Base-by-base conservation (phyloP, 2,329 filamentous ascomycete species). In the Capronia coronata region DNA sequence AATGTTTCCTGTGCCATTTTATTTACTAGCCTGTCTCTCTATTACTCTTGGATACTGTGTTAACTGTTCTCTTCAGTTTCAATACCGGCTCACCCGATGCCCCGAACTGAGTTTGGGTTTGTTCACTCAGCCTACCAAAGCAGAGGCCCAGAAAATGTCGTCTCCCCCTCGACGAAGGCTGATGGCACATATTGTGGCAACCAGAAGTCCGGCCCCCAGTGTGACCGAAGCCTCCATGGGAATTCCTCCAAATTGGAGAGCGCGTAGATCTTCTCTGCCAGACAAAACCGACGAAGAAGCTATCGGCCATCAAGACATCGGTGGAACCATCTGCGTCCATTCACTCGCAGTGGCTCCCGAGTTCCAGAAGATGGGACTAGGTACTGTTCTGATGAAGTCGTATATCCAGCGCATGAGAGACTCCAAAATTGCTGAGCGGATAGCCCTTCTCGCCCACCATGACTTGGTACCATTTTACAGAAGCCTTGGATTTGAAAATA, bases 161-260 rank as follows among this genome's bases (percentile, higher is more conserved):
- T 48, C 35, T 7, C 23, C 52, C 19, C 30, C 75, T 86, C 59
- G 78, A 86, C 69, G 67, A 71, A 65, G 75, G 77, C 55, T 71
- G 76, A 62, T 95, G 41, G 89, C 80, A 32, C 87, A 94, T 67
- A 75, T 91, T 57, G 74, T 94, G 54, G 78, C 85, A 16, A 90
- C 88, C 10, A 83, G 86, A 57, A 84, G 82, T 30, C 72, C 74
- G 30, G 76, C 78, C 43, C 63, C 69, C 0, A 67, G 79, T 35
- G 80, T 94, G 47, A 86, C 82, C 1, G 88, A 94, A 62, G 74
- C 75, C 5, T 81, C 87, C 56, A 94, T 95, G 87, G 77, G 75
- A 18, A 75, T 83, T 35, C 87, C 88, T 1, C 66, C 71, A 32
- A 76, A 84, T 63, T 91, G 85, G 83, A 71, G 75, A 52, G 71